Conservation (phyloP, 148 eudicot genomes). For the Rhododendron molle region DNA sequence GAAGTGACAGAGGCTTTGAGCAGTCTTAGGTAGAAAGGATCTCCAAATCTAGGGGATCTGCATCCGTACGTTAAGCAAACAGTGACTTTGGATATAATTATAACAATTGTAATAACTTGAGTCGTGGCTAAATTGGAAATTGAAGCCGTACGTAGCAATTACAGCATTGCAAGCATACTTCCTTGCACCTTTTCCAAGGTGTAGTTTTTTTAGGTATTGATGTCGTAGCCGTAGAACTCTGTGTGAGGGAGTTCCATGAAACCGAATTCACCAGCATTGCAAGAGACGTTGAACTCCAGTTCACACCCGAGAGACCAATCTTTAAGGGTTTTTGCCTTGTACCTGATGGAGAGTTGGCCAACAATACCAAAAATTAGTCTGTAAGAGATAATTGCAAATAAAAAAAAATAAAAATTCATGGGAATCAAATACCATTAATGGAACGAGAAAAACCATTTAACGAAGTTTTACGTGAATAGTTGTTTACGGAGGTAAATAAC, state of each 20-base stretch:
- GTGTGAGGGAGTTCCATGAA: background rate
- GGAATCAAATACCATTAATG: no score
- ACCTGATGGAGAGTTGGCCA: no score
- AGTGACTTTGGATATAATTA: slow-evolving; percentile 4
- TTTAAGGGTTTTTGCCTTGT: no score
- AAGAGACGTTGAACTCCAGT: slow-evolving; percentile 4
- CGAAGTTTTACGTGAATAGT: no score
- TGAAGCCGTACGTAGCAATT: slow-evolving; percentile 31
- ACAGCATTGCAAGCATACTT: slow-evolving; percentile 13
- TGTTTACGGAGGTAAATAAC: no score
- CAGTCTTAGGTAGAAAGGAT: no score
- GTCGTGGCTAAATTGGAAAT: background rate
- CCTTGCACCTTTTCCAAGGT: slow-evolving; percentile 18
- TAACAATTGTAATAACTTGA: slow-evolving; percentile 14
- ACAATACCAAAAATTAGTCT: no score
- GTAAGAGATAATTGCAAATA: no score
- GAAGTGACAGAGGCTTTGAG: background rate
- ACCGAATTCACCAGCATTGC: background rate
- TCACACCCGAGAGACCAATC: no score
- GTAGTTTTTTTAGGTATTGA: background rate
- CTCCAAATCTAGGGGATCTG: background rate
- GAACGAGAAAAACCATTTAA: no score
- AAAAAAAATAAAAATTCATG: no score
- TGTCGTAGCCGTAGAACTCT: slow-evolving; percentile 29
- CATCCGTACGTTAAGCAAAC: slow-evolving; percentile 32